Base-by-base conservation (phyloP, 208 protist genomes). In the Kentomonas sorsogonicus region DNA sequence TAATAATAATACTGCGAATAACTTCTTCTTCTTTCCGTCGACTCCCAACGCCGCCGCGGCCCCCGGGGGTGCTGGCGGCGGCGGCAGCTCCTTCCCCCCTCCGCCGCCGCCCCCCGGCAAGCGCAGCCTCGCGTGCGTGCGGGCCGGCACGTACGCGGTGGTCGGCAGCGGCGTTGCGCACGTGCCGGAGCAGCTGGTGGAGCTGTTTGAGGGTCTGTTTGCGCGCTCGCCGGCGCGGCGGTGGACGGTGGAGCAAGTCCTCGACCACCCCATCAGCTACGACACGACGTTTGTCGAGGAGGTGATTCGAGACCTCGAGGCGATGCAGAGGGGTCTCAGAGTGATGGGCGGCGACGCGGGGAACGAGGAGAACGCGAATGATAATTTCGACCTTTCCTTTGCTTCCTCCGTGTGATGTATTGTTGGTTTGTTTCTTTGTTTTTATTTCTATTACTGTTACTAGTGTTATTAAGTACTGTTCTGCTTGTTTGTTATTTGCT, bases 201-300 rank as follows among this genome's bases (percentile, higher is more conserved):
- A 89, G 53, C 66, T 93, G 25, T 74, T 93, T 9, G 70, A 88
- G 63, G 61, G 69, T 7, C 57, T 84, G 6, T 88, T 93, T 46
- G 69, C 70, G 29, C 81, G 86, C 2, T 70, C 89, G 45, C 86
- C 86, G 18, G 29, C 44, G 18, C 76, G 74, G 60, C 86, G 86
- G 50, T 86, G 87, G 78, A 89, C 81, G 25, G 69, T 79, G 1
- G 74, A 80, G 1, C 72, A 89, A 13, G 41, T 89, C 18, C 59
- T 91, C 22, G 75, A 90, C n/a, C 82, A 93, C 58, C 79, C 74
- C 9, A 79, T 90, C 11, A 75, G 77, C 34, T 90, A 74, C 71
- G 68, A 93, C 52, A 71, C 75, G 29, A 79, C 84, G 64, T 93
- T 81, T 79, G 81, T 93, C 72, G 53, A 67, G 27, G 53, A 66